Evolutionary conservation across 345 rosid genomes (phyloP), one percentile per base, ranked within the genome.

Genomic region (Moricandia moricandioides): DNA sequence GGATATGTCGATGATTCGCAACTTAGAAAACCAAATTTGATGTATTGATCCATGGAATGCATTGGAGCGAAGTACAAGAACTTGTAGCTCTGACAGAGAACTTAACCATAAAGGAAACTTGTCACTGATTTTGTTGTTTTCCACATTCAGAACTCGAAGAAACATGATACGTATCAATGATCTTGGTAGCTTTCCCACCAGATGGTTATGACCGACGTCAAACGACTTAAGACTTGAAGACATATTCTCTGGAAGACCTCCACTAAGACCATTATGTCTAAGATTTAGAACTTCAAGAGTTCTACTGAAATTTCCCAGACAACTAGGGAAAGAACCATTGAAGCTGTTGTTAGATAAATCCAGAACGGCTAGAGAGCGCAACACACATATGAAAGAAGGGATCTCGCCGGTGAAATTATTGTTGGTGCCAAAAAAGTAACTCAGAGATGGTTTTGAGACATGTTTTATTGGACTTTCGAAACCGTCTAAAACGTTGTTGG

Each of bases 151-250:
- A 21, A 21, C 24, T 21, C 24, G 24, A 21, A 21, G 24, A 21
- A 21, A 21, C 24, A 2, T 0, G 24, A 21, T 21, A 21, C 1
- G 24, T 21, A 21, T 21, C 24, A 21, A 21, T 21, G 24, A 21
- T 21, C 24, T 21, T 21, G 24, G 24, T 21, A 21, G 24, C 24
- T 21, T 21, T 21, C 24, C 24, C 24, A 0, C 30, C 0, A 84
- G 47, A 0, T 33, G 39, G 47, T 84, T 84, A n/a, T 45, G 57
- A 24, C 73, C 37, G 0, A 82, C 54, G 30, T 81, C 72, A 5
- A 84, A 13, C 0, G 70, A 72, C 3, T 56, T 13, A 27, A 68
- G 26, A 3, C 68, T 69, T 35, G 30, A n/a, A 10, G 69, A 59
- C 17, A 11, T 10, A 34, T 61, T 72, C 10, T 68, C 60, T 7